These are phyloP conservation scores for Diaporthe humulicola DNA, from an alignment of 2,329 filamentous ascomycete genomes.

Conservation along the genomic window DNA sequence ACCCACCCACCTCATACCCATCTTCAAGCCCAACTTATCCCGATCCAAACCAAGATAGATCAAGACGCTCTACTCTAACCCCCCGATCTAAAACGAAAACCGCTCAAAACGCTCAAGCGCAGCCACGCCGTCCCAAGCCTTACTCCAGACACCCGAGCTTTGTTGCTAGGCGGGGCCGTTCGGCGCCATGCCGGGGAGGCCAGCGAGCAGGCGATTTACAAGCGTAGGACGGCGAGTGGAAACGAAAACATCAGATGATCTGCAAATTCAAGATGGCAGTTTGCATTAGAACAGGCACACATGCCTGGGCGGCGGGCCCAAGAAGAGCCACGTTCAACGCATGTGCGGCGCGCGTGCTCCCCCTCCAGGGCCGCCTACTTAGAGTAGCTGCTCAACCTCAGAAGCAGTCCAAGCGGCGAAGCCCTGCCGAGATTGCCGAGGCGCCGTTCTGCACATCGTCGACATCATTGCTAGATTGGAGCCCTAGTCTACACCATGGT, in stretches of 20 bases:
- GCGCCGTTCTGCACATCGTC: background rate
- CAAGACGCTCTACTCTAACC: background rate
- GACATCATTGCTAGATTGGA: background rate
- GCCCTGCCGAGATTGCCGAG: constrained; percentile 2
- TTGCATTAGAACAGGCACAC: constrained; percentile 9
- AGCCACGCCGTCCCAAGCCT: constrained; percentile 13
- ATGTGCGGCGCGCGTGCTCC: constrained; percentile 5
- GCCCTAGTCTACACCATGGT: background rate
- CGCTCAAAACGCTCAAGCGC: constrained; percentile 11
- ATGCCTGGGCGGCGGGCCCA: background rate
- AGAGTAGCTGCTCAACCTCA: background rate
- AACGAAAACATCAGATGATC: background rate
- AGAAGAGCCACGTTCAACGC: background rate
- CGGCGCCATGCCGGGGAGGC: background rate
- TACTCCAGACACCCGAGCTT: background rate
- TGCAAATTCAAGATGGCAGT: background rate
- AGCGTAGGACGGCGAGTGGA: background rate
- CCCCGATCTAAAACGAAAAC: background rate
- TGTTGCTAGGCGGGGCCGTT: background rate
- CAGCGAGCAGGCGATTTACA: background rate
- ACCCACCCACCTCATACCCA: background rate
- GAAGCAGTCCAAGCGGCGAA: background rate
- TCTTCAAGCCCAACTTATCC: background rate
- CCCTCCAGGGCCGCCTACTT: background rate
- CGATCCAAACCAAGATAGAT: background rate